Percentiles rank a stretch among this genome's conserved stretches.
phyloP scores from a whole-genome alignment of 1,284 basidiomycete species.

The Ceratobasidium sp. region DNA sequence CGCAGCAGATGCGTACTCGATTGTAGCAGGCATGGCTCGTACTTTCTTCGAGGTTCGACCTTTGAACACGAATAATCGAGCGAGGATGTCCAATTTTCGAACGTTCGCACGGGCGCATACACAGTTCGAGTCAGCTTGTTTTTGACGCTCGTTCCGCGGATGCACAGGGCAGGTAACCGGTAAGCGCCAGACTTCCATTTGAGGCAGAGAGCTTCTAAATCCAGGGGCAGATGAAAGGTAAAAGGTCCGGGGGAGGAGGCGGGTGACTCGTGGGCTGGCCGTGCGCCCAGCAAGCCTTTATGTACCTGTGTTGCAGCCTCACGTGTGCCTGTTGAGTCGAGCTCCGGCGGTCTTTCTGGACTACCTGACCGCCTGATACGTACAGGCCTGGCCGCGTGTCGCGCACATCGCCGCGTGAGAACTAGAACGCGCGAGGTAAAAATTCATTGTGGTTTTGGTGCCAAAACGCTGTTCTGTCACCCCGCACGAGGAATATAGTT shows the following conservation, averaged over 20 bases:
- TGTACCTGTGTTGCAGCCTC: not conserved
- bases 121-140: conserved; percentile 35
- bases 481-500: too few relatives aligned
- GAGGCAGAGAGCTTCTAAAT: not conserved
- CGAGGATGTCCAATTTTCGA: conserved; percentile 30
- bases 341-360: conserved; percentile 21
- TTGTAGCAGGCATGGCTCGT: conserved; percentile 23
- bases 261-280: not conserved
- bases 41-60: conserved; percentile 18
- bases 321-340: conserved; percentile 29
- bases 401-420: too few relatives aligned
- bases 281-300: not conserved
- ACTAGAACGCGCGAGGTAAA: too few relatives aligned
- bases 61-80: conserved; percentile 1
- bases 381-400: too few relatives aligned
- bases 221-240: not conserved
- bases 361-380: not conserved
- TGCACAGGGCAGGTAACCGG: conserved; percentile 24
- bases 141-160: conserved; percentile 35
- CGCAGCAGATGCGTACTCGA: conserved; percentile 34
- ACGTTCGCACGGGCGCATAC: conserved; percentile 32
- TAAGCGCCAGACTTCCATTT: conserved; percentile 28
- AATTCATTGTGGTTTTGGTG: too few relatives aligned
- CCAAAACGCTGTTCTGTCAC: too few relatives aligned
- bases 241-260: not conserved